Evolutionary conservation across 768 basidiomycete genomes (phyloP), one percentile per base, ranked within the genome.

Genomic region (Suillus fuscotomentosus): DNA sequence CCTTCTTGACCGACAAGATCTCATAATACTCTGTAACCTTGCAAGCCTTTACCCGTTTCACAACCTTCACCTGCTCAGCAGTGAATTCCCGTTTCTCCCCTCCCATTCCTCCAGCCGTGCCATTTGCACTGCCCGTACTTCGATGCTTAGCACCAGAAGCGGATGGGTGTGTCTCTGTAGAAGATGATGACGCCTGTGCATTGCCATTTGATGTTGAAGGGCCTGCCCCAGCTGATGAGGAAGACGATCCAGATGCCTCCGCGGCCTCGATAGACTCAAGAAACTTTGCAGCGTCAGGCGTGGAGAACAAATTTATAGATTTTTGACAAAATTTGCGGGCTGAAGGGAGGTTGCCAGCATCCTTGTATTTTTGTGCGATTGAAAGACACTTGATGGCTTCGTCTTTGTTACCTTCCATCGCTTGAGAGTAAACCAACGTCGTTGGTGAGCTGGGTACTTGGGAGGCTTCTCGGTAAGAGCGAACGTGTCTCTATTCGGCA

Each of bases 1-100:
- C 89, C 75, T 82, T 87, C 76, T 90, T 86, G 68, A 95, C 75
- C 7, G 84, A 82, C 69, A 99, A 76, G 66, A 99, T 98, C 75
- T 94, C 94, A 75, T 99, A 99, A 75, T 97, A 99, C 72, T 92
- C 89, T 34, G 92, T 92, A 34, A 88, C 85, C 76, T 92, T 94
- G 82, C 97, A 99, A 38, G 81, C 74, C 70, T 90, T 84, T 55
- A 99, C 91, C 59, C 95, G 82, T 76, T 92, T 91, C 64, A 99
- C 97, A 51, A 96, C 84, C 5, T 86, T 84, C 20, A 82, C 75
- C 75, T 97, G 94, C 70, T 96, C 95, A 24, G 86, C 76, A 3
- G 95, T 97, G 76, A 92, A 97, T 57, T 92, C 92, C 74, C 94
- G 82, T 80, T 94, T 92, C 76, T 88, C 84, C 17, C 84, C 85